Evolutionary conservation across 192 early-diverging fungal genomes (phyloP), one percentile per base, ranked within the genome.

Genomic region (Coemansia asiatica): DNA sequence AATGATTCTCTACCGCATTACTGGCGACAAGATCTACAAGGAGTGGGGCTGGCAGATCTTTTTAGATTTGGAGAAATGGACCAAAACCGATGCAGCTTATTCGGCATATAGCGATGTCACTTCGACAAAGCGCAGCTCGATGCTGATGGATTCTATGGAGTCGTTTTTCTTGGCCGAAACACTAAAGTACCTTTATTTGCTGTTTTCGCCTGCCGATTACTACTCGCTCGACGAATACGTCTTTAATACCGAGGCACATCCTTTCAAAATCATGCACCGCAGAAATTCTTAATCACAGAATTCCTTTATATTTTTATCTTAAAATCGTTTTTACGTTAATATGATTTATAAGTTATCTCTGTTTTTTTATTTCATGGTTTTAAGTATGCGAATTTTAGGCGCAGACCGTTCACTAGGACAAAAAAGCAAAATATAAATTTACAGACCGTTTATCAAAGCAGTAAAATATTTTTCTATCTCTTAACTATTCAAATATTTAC

Each of bases 191-290:
- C 81, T 95, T 35, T 97, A 94, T 60, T 68, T 97, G 67, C 80
- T 97, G 48, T 95, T 97, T 79, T 83, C 87, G 29, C 87, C 87
- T 0, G 78, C 76, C 5, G 84, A 87, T 48, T 64, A 87, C 22
- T 75, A 85, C 50, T 89, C 92, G 18, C 77, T 97, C 15, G 91
- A 93, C 64, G 83, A 91, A 55, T 95, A 91, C 71, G 90, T 95
- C 13, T 92, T 95, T 67, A 97, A 97, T 80, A 97, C 95, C 6
- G 95, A 97, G 69, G 94, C 93, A 0, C 95, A 97, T 83, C 92
- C 95, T 31, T 81, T 92, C 27, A 92, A 89, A 16, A 84, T 91
- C 61, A 44, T 72, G 47, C 60, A 51, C 27, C 51, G 16, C 56
- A 13, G 55, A 22, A 27, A 23, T 6, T 53, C 57, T 38, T 28